Evolutionary conservation across 2,329 filamentous ascomycete species (phyloP), one percentile per base, ranked within the genome.

Genomic region (Cyphellophora europaea): DNA sequence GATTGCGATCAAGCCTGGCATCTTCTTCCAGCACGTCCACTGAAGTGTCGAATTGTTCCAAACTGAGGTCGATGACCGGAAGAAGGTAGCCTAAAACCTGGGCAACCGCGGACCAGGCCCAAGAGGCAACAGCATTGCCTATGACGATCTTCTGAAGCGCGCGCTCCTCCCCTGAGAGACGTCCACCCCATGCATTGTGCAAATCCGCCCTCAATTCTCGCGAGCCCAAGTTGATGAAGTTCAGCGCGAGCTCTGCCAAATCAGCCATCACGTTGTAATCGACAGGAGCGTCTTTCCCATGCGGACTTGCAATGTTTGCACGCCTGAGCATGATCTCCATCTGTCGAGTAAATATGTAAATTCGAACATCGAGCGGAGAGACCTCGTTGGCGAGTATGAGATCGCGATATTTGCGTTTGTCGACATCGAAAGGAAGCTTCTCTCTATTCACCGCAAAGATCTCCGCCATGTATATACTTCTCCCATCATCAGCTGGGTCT

Each of bases 351-450:
- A 96, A 98, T 10, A 98, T 78, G 55, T 98, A 98, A 48, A 82
- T 85, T 32, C 85, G 73, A 55, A 98, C 96, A 57, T 98, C 91
- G 53, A 96, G 95, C 3, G 94, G 70, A 0, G 91, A 98, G 21
- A 98, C 93, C 46, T 94, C 84, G 62, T 93, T 98, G 11, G 84
- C 81, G 25, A 98, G 67, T 32, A 98, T 98, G 50, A 93, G 76
- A 38, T 93, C 86, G 33, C 89, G 77, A 54, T 96, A 98, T 2
- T 83, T 73, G 56, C 94, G 94, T 49, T 65, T 69, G 43, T 76
- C 77, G 1, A 71, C 68, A 6, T 61, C 54, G n/a, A 67, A 55
- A 12, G 63, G 62, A 4, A 50, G 45, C 10, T 37, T 6, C 27
- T 42, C 39, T 17, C 42, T 35, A 36, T 47, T 33, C 47, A 18